phyloP scores from a whole-genome alignment of 352 stramenopile genomes.

The Globisporangium megalacanthum region DNA sequence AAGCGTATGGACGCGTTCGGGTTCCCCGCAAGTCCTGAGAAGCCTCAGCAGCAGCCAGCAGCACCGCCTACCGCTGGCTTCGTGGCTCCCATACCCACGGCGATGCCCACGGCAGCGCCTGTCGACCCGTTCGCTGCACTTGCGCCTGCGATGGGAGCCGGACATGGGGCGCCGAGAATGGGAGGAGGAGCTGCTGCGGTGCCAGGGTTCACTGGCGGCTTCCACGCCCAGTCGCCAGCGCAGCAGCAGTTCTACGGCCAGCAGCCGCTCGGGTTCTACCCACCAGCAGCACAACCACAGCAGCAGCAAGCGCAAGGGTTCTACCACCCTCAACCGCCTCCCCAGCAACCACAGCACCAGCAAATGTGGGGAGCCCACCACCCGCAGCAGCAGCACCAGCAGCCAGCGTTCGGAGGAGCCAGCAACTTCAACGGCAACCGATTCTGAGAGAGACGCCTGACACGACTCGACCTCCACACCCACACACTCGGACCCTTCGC shows the following conservation, averaged over 20 bases:
- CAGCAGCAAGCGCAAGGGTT: constrained; percentile 16
- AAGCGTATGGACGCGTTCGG: constrained; percentile 48
- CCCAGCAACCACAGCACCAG: constrained; percentile 16
- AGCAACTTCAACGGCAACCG: constrained; percentile 7
- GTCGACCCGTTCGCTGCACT: constrained; percentile 53
- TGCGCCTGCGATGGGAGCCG: constrained; percentile 5
- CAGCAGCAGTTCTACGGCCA: constrained; percentile 17
- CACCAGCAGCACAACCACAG: constrained; percentile 9
- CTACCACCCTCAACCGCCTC: constrained; percentile 13
- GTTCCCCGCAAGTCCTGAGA: constrained; percentile 46
- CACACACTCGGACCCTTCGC: not conserved
- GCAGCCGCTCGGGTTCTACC: constrained; percentile 16
- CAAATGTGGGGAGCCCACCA: constrained; percentile 26
- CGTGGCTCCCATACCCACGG: constrained; percentile 10
- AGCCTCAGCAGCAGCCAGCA: constrained; percentile 16
- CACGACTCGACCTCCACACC: not conserved
- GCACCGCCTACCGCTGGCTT: constrained; percentile 28
- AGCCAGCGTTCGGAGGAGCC: constrained; percentile 4
- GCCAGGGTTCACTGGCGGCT: constrained; percentile 10
- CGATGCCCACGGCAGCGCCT: constrained; percentile 13
- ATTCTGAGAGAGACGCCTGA: constrained; percentile 3
- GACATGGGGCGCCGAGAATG: constrained; percentile 1
- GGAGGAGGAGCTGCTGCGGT: constrained; percentile 1
- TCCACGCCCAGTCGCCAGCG: constrained; percentile 9
- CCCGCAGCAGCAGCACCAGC: constrained; percentile 1